These are phyloP conservation scores for Fonsecaea nubica DNA, from an alignment of 2,329 filamentous ascomycete species.

Conservation along the genomic window DNA sequence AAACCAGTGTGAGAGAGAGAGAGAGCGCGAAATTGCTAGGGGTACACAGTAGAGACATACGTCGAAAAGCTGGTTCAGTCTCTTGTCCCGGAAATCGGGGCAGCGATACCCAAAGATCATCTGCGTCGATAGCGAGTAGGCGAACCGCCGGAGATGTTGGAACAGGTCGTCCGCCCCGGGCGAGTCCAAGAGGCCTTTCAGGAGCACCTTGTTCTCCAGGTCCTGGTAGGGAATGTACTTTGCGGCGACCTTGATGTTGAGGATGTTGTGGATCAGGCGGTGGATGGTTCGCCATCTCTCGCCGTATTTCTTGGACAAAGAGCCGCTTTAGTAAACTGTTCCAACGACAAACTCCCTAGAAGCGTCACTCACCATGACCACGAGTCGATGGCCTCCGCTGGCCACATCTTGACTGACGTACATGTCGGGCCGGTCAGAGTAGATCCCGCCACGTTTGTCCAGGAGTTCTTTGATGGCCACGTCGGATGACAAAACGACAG, in stretches of 20 bases:
- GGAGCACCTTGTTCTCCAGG: constrained; percentile 34
- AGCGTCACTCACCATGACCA: constrained; percentile 31
- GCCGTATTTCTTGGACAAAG: constrained; percentile 28
- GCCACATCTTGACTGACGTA: constrained; percentile 50
- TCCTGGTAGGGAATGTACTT: constrained; percentile 36
- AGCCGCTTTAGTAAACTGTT: neutral
- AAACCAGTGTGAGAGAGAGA: no score
- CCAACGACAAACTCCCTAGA: neutral
- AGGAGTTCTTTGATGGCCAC: constrained; percentile 59
- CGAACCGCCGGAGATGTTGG: constrained; percentile 31
- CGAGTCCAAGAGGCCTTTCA: constrained; percentile 24
- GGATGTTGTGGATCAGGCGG: constrained; percentile 39
- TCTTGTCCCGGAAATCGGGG: constrained; percentile 24
- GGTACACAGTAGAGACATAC: neutral
- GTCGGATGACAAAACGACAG: constrained; percentile 57
- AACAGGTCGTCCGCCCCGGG: constrained; percentile 25
- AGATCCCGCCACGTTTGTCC: constrained; percentile 57
- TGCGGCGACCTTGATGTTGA: constrained; percentile 37
- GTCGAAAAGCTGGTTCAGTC: constrained; percentile 27
- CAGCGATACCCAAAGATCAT: constrained; percentile 33
- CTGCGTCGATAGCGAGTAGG: constrained; percentile 29
- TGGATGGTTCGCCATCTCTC: constrained; percentile 32
- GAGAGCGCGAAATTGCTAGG: no score
- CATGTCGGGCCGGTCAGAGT: constrained; percentile 56
- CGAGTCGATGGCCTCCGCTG: constrained; percentile 34